Percentiles rank a stretch among this genome's conserved stretches.
These are phyloP conservation scores for Pecoramyces ruminantium DNA, from an alignment of 192 early-diverging fungal genomes.

Conservation along the genomic window DNA sequence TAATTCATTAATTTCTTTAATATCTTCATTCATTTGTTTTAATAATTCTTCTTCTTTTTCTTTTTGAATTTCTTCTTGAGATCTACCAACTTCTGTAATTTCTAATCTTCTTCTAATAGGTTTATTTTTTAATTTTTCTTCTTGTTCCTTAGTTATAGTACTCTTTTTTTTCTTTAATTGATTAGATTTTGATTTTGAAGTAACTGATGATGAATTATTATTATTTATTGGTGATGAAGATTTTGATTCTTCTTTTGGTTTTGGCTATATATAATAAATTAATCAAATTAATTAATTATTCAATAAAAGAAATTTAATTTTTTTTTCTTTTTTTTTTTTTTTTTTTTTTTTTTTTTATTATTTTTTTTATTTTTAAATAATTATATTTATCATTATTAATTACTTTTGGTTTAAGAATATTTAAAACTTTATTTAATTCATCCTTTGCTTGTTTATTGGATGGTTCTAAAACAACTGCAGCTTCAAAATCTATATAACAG, in stretches of 20 bases:
- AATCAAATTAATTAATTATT: no score
- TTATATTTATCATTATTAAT: no score
- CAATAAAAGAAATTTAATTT: no score
- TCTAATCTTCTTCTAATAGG: background rate
- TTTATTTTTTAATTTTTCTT: background rate
- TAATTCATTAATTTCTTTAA: background rate
- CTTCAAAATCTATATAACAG: slow-evolving; percentile 36
- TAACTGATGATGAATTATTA: background rate
- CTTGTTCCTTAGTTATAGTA: background rate
- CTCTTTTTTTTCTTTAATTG: background rate
- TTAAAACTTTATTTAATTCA: slow-evolving; percentile 31
- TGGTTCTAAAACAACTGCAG: slow-evolving; percentile 46
- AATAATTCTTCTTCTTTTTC: background rate
- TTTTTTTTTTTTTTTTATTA: no score
- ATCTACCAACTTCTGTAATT: background rate
- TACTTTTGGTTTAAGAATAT: background rate
- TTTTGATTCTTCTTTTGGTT: background rate
- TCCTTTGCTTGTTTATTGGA: slow-evolving; percentile 38
- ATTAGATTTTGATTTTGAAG: background rate
- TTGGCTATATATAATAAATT: no score
- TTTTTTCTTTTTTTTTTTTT: no score
- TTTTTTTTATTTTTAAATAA: no score
- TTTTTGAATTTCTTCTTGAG: background rate
- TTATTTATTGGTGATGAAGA: background rate
- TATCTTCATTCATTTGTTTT: background rate